phyloP scores from a whole-genome alignment of 805 yeast genomes.

The Candida broadrunensis region DNA sequence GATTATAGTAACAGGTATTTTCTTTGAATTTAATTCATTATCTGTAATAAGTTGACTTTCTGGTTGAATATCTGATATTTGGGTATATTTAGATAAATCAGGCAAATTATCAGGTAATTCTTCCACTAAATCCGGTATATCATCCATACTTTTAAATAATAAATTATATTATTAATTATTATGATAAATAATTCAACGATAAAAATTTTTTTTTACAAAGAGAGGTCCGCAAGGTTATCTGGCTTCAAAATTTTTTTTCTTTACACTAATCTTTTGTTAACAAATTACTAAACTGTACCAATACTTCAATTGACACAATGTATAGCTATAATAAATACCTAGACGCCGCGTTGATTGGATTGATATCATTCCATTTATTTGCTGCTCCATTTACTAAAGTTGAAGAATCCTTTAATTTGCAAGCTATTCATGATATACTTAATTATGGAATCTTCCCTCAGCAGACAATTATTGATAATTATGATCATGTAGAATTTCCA shows the following conservation, averaged over 20 bases:
- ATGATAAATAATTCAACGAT: no score
- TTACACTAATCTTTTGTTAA: no score
- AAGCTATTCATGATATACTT: constrained; percentile 81
- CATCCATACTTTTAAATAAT: no score
- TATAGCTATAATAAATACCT: constrained; percentile 14
- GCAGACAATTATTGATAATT: constrained; percentile 34
- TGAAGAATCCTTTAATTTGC: constrained; percentile 89
- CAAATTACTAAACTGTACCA: no score
- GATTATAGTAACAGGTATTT: constrained; percentile 87
- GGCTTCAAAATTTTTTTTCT: background rate
- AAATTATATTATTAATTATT: no score
- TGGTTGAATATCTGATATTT: background rate
- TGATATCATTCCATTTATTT: constrained; percentile 48
- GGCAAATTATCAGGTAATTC: constrained; percentile 1
- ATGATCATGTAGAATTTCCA: constrained; percentile 78
- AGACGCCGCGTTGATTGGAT: constrained; percentile 36
- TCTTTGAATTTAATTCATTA: constrained; percentile 15
- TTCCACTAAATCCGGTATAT: constrained; percentile 12
- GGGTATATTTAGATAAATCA: background rate
- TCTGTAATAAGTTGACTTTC: constrained; percentile 2
- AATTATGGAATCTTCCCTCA: constrained; percentile 51
- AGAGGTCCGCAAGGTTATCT: background rate
- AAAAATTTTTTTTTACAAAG: no score
- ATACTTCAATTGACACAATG: constrained; percentile 10
- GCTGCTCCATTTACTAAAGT: constrained; percentile 85